Conservation (phyloP, 306 rosid genomes). For the Erythrophleum fordii region DNA sequence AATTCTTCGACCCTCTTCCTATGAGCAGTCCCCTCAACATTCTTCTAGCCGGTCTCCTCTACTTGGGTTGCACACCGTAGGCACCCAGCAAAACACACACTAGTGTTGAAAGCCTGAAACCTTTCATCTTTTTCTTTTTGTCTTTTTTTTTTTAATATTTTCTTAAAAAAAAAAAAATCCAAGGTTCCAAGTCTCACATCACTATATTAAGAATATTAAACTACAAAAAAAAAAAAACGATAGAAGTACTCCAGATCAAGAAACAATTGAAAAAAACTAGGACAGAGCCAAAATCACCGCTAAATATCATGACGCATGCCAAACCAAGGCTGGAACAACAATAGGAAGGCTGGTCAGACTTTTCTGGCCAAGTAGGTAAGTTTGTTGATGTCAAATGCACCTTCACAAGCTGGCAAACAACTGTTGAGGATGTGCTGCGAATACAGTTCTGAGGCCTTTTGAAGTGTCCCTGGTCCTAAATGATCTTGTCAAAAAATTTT, state of each 20-base stretch:
- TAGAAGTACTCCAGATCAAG: background rate
- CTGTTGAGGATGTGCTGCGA: background rate
- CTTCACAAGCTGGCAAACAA: background rate
- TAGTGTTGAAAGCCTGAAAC: too few relatives aligned
- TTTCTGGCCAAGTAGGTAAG: background rate
- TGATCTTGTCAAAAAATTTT: background rate
- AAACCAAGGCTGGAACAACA: background rate
- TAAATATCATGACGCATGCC: background rate
- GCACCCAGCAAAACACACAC: too few relatives aligned
- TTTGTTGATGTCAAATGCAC: background rate
- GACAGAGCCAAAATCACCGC: background rate
- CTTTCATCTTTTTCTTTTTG: too few relatives aligned
- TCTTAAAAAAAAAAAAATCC: too few relatives aligned
- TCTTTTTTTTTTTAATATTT: too few relatives aligned
- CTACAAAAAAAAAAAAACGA: too few relatives aligned
- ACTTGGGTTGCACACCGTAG: too few relatives aligned
- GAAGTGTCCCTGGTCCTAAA: background rate
- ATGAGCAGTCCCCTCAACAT: too few relatives aligned
- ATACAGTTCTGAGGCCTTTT: background rate
- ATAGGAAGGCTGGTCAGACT: background rate
- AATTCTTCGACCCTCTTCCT: too few relatives aligned
- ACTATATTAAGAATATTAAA: too few relatives aligned
- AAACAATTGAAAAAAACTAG: background rate
- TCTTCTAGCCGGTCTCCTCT: too few relatives aligned
- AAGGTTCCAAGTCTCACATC: too few relatives aligned